phyloP scores from a whole-genome alignment of 1,284 basidiomycete genomes.

The Neolentinus lepideus region DNA sequence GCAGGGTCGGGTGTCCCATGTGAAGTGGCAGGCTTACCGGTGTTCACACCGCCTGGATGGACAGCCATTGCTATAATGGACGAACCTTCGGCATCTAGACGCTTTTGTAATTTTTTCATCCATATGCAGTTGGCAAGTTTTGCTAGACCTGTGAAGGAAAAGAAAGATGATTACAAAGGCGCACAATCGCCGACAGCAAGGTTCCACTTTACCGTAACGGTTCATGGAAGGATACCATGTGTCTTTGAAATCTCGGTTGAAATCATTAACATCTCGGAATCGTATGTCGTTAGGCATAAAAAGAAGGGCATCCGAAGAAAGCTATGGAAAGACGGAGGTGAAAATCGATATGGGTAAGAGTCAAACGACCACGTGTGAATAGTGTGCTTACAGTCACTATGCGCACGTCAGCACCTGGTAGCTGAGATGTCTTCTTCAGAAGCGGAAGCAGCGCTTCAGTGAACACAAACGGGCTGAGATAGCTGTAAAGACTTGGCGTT shows the following conservation, averaged over 20 bases:
- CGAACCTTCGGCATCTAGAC: constrained; percentile 4
- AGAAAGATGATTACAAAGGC: background rate
- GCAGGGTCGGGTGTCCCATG: background rate
- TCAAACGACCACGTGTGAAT: background rate
- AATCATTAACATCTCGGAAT: constrained; percentile 31
- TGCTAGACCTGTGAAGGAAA: background rate
- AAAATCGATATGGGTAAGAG: background rate
- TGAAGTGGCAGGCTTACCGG: constrained; percentile 7
- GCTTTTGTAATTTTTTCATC: constrained; percentile 11
- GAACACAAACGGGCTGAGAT: constrained; percentile 38
- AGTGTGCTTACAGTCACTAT: constrained; percentile 34
- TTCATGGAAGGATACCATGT: constrained; percentile 1
- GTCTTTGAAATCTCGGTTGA: constrained; percentile 1
- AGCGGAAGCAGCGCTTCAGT: constrained; percentile 42
- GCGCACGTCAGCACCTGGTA: constrained; percentile 40
- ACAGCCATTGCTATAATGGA: constrained; percentile 10
- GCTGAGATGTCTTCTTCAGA: constrained; percentile 34
- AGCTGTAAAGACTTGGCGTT: constrained; percentile 21
- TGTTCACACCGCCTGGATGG: constrained; percentile 12
- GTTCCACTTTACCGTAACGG: background rate
- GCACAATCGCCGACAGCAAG: background rate
- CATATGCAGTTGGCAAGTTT: constrained; percentile 12
- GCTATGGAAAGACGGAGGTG: background rate
- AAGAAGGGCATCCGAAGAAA: constrained; percentile 14
- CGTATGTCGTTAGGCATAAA: constrained; percentile 11